Evolutionary conservation across 2,329 filamentous ascomycete genomes (phyloP).

Genomic region (Fusarium pseudocircinatum): DNA sequence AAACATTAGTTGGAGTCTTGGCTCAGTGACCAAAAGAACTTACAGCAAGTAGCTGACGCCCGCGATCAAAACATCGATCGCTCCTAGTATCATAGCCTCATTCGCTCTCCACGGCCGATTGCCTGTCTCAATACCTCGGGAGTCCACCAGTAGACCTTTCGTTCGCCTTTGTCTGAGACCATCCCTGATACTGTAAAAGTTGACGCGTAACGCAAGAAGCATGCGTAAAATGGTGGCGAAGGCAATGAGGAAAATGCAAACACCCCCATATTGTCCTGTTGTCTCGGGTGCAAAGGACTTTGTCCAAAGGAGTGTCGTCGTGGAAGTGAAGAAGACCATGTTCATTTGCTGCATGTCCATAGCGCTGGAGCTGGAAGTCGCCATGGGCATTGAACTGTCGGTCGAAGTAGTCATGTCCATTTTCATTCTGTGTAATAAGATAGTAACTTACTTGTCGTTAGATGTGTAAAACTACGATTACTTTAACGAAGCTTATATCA

Average conservation of each 20-base stretch:
- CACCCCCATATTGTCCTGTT: neutral
- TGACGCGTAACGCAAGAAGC: neutral
- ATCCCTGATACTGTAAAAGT: neutral
- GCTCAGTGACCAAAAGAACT: rapidly evolving
- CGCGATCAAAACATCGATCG: neutral
- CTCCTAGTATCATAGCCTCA: neutral
- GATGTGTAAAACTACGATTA: neutral
- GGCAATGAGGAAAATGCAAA: neutral
- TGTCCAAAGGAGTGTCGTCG: neutral
- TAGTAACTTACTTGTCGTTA: too few relatives aligned
- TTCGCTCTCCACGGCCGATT: neutral
- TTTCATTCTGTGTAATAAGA: too few relatives aligned
- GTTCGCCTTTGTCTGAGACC: neutral
- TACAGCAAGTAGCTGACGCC: neutral
- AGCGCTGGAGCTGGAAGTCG: neutral
- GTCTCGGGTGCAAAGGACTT: neutral
- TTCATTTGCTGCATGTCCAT: neutral
- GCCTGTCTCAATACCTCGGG: rapidly evolving
- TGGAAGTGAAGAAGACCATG: neutral
- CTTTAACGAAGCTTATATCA: neutral
- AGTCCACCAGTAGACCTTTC: neutral
- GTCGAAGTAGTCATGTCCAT: neutral
- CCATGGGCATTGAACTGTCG: neutral
- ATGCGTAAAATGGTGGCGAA: neutral
- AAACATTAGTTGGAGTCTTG: too few relatives aligned